These are phyloP conservation scores for Yamadazyma tumulicola DNA, from an alignment of 805 yeast species.

Conservation along the genomic window DNA sequence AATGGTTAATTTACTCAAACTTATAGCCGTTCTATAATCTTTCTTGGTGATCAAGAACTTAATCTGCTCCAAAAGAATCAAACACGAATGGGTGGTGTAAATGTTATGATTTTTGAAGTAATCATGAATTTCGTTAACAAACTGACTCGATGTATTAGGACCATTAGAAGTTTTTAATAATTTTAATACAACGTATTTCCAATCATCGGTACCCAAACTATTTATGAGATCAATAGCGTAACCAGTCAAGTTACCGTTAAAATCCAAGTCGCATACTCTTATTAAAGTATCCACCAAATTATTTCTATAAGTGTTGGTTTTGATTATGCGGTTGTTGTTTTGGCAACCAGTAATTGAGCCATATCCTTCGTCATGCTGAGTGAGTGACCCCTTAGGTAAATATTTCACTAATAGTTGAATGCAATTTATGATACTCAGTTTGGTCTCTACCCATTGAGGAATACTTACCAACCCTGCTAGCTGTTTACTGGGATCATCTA, in stretches of 20 bases:
- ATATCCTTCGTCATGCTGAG: constrained; percentile 38
- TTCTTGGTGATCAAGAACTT: constrained; percentile 55
- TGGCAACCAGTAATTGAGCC: constrained; percentile 33
- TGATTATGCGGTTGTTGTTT: constrained; percentile 10
- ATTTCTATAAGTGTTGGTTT: constrained; percentile 42
- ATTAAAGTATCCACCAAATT: constrained; percentile 50
- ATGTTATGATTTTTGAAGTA: constrained; percentile 12
- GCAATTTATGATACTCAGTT: constrained; percentile 13
- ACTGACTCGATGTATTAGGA: constrained; percentile 19
- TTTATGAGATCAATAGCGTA: constrained; percentile 30
- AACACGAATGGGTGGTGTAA: constrained; percentile 49
- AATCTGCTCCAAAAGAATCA: constrained; percentile 60
- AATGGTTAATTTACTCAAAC: constrained; percentile 58
- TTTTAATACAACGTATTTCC: constrained; percentile 23
- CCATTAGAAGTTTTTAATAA: constrained; percentile 22
- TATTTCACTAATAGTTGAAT: constrained; percentile 39
- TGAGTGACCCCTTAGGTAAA: constrained; percentile 44
- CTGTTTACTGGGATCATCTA: constrained; percentile 52
- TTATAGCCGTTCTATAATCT: constrained; percentile 52
- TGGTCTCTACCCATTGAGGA: constrained; percentile 33
- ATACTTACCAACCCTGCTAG: constrained; percentile 56
- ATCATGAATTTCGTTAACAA: constrained; percentile 20
- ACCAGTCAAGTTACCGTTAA: constrained; percentile 23
- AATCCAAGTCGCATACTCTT: constrained; percentile 40
- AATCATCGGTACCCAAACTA: constrained; percentile 11